Evolutionary conservation across 169 alveolate genomes (phyloP), one percentile per base, ranked within the genome.

Genomic region (Neospora caninum): DNA sequence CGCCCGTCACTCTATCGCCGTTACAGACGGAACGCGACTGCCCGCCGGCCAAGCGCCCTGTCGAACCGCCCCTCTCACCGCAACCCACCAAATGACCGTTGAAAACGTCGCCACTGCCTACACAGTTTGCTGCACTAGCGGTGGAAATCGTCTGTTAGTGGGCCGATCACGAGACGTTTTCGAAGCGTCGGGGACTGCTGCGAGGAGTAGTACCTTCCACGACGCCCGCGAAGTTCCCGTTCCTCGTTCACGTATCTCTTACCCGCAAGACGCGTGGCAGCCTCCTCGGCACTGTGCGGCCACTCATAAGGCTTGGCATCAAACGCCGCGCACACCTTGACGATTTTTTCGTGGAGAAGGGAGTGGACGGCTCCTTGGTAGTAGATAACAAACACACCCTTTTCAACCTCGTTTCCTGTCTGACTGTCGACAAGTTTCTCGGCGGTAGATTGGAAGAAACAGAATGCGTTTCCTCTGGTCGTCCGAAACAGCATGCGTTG

Each of bases 391-490:
- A 99, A 99, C 4, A 99, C 99, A 82, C 97, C 97, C 96, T 98
- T 98, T 41, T 96, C 96, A 13, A 96, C 95, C 0, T 89, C 97
- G 20, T 93, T 91, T 42, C 96, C 96, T 36, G 96, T 95, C 92
- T 91, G 93, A 43, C 96, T 94, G 83, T 98, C 99, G 34, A 86
- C 67, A 78, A 95, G 95, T 73, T 94, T 92, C 78, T 96, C 98
- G 49, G 97, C 97, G 36, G 98, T 97, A 70, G 98, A 98, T 91
- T 97, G 97, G 91, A 99, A 98, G 83, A 96, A 96, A 39, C 99
- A 97, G 96, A 98, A 97, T 45, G 99, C 99, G 88, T 99, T 99
- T 6, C 99, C 99, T 88, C 99, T 96, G 88, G 99, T 98, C 0
- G 99, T 98, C 95, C 99, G 98, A 96, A 99, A 99, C 10, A 99